Conservation (phyloP, 805 yeast species). For the Metschnikowia arizonensis region DNA sequence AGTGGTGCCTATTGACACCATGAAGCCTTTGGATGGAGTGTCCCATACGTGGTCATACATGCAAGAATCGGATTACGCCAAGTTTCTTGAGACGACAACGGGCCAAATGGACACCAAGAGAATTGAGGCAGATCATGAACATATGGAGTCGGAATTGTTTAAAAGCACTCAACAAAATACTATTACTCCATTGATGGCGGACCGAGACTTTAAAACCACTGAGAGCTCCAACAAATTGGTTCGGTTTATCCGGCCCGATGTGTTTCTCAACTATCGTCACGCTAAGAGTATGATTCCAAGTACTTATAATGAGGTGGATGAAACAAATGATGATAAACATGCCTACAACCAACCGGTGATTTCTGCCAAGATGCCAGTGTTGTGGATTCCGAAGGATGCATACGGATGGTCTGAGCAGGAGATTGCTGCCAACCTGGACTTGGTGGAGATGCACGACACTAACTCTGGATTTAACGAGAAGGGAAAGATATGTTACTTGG, state of each 20-base stretch:
- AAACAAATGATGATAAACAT: conserved; percentile 45
- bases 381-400: conserved; percentile 92
- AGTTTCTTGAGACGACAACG: conserved; percentile 25
- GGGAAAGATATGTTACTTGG: conserved; percentile 31
- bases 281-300: conserved; percentile 35
- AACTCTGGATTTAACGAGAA: conserved; percentile 51
- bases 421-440: conserved; percentile 50
- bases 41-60: conserved; percentile 56
- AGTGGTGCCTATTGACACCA: conserved; percentile 63
- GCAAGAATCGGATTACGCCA: conserved; percentile 32
- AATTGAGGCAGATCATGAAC: too few species aligned
- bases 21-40: conserved; percentile 73
- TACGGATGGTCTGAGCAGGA: conserved; percentile 70
- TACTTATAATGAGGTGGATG: conserved; percentile 33
- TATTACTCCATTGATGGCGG: conserved; percentile 68
- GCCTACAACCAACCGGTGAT: conserved; percentile 80
- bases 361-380: conserved; percentile 60
- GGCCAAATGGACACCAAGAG: conserved; percentile 8
- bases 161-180: too few species aligned
- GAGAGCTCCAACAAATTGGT: conserved; percentile 41
- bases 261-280: conserved; percentile 45
- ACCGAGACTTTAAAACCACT: conserved; percentile 48
- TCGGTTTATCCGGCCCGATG: conserved; percentile 56
- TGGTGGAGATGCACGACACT: conserved; percentile 63
- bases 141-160: too few species aligned